Base-by-base conservation (phyloP, 345 rosid species). In the Cochlearia excelsa region DNA sequence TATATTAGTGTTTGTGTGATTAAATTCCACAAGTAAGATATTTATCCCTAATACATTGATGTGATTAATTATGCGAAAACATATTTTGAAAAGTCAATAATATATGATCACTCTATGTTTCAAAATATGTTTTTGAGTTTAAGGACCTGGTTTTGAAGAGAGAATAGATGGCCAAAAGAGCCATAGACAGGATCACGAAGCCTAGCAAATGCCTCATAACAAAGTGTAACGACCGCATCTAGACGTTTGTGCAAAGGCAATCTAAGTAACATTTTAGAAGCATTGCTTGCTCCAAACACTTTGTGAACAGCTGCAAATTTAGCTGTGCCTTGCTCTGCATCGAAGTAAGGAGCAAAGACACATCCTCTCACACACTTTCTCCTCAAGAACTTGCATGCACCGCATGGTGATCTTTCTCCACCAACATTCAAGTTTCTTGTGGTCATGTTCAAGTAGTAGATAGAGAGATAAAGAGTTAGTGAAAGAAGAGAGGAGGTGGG, bases 271-370 rank as follows among this genome's bases (percentile, higher is more conserved):
- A 91, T 78, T 78, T 92, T 88, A 9, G 98, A 80, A 4, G 87
- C 87, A 66, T 92, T 92, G 73, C 96, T 92, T 1, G 96, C 98
- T 5, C 96, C 96, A 60, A 88, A 88, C 23, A 88, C 88, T 73
- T 81, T 88, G 71, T 84, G 98, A n/a, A 88, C 95, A 0, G 92
- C 95, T 1, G 96, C 96, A 53, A 92, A 88, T 49, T 79, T 80
- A 27, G 87, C 43, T 3, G 88, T 71, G 7, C 93, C 96, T 70
- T 92, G 95, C 34, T 90, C 96, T 26, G 96, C 69, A 68, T 86
- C 93, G 56, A 88, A 92, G 45, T 92, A 86, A 1, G 96, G 97
- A 34, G 93, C 93, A 57, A 88, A 88, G 26, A 88, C 76, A 73
- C 98, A 92, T 0, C 87, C 93, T 59, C 69, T 74, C 43, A 81